Base-by-base conservation (phyloP, 352 stramenopile genomes). In the Globisporangium viniferum region DNA sequence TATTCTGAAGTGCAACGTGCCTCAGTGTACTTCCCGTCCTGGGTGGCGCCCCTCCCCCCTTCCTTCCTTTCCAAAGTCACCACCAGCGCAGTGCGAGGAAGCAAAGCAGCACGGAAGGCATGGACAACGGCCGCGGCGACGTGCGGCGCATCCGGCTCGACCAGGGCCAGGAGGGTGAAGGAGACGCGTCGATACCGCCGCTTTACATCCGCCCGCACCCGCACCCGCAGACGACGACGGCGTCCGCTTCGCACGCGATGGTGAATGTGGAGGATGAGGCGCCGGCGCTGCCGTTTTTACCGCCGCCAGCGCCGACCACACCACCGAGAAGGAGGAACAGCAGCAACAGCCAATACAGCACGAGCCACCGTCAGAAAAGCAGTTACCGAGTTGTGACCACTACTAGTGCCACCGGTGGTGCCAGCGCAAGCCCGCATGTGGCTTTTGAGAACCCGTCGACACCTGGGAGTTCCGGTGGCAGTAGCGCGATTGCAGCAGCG, bases 111-210 rank as follows among this genome's bases (percentile, higher is more conserved):
- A 51, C 44, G 59, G 59, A 29, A 62, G 56, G 20, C 57, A 71
- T 71, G 66, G 49, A 46, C 66, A 24, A 51, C 58, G 15, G 39
- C 41, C 41, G 15, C 41, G 44, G 44, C 18, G 44, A 51, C 29
- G 57, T 56, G 66, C 58, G 66, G 24, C 58, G 66, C 58, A 54
- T 62, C 58, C 58, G 63, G 49, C 33, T 56, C 36, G 66, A 71
- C 66, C 48, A 57, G 59, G 59, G 41, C 56, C 56, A 62, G 33
- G 56, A 62, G 10, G n/a, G 58, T 20, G 64, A 39, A 36, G 64
- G 20, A 44, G 27, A 59, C 64, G 33, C 46, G 33, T 29, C 41
- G 9, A 60, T 53, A 15, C 64, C 56, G 56, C 55, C 64, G 2
- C 64, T 64, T 2, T 64, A 64, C 44, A 53, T 48, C 31, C 64